phyloP scores from a whole-genome alignment of 208 protist genomes.

The Herpetomonas samuelpessoai region DNA sequence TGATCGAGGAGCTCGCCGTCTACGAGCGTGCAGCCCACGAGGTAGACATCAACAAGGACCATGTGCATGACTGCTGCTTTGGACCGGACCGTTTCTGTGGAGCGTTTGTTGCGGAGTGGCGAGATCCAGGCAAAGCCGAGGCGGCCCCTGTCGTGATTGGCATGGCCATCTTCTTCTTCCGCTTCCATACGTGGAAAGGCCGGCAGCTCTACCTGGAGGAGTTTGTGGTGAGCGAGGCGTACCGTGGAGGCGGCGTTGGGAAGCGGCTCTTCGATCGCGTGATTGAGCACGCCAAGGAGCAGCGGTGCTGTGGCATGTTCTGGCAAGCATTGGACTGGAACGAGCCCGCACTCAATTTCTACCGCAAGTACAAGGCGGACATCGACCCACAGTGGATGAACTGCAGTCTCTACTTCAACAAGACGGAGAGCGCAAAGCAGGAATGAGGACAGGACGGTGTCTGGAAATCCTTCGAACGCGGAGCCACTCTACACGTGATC shows the following conservation, averaged over 20 bases:
- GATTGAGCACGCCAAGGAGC: constrained; percentile 5
- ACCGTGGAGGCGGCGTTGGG: constrained; percentile 14
- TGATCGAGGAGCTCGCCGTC: constrained; percentile 15
- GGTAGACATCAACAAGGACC: constrained; percentile 2
- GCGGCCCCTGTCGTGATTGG: constrained; percentile 8
- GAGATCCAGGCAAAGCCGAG: neutral
- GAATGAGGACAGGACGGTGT: too few relatives aligned
- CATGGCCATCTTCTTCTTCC: constrained; percentile 16
- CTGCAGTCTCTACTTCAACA: constrained; percentile 12
- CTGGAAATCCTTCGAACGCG: neutral
- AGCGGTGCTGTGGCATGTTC: constrained; percentile 12
- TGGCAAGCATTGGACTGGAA: constrained; percentile 24
- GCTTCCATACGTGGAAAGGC: constrained; percentile 18
- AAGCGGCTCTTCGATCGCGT: constrained; percentile 16
- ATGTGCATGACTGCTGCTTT: constrained; percentile 11
- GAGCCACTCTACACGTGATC: neutral
- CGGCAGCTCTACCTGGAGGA: constrained; percentile 18
- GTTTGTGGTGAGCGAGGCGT: constrained; percentile 14
- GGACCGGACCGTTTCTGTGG: constrained; percentile 8
- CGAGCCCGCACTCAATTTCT: constrained; percentile 16
- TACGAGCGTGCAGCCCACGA: constrained; percentile 15
- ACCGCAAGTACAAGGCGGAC: constrained; percentile 12
- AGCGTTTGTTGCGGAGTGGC: constrained; percentile 18
- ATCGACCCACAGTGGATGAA: constrained; percentile 12
- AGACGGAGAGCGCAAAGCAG: neutral